phyloP scores from a whole-genome alignment of 1,284 basidiomycete genomes.

The Apiotrichum porosum region DNA sequence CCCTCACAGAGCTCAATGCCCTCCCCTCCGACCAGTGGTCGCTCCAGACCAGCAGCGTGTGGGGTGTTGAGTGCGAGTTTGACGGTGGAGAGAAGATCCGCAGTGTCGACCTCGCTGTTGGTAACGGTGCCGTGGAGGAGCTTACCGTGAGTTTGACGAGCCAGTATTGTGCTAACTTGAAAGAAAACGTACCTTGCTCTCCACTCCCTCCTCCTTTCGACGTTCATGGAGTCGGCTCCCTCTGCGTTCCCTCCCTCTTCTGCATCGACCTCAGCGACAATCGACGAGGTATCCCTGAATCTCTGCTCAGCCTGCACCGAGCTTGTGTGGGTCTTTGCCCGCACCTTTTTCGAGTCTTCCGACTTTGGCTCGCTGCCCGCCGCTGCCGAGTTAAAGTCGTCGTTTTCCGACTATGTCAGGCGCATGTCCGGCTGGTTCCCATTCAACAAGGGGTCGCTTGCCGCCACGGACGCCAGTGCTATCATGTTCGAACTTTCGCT shows the following conservation, averaged over 20 bases:
- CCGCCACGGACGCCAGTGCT: conserved; percentile 1
- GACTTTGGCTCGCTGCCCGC: not conserved
- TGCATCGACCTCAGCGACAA: conserved; percentile 6
- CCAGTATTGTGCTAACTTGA: not conserved
- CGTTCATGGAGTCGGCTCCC: conserved; percentile 79
- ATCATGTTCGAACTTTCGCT: conserved; percentile 53
- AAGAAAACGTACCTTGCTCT: conserved; percentile 54
- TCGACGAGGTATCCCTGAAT: conserved; percentile 54
- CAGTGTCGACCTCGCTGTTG: not conserved
- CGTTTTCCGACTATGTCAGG: conserved; percentile 34
- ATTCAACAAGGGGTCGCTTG: conserved; percentile 49
- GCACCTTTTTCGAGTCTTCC: conserved; percentile 49
- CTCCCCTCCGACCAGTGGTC: conserved; percentile 12
- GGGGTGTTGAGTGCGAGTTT: conserved; percentile 9
- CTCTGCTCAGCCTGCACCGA: conserved; percentile 60
- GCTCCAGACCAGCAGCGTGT: conserved; percentile 3
- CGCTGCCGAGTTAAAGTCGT: conserved; percentile 16
- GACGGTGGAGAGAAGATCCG: not conserved
- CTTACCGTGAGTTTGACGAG: conserved; percentile 27
- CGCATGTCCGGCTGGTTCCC: conserved; percentile 77
- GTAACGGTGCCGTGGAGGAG: conserved; percentile 18
- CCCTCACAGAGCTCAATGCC: conserved; percentile 5
- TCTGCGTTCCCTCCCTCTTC: conserved; percentile 61
- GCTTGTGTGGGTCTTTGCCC: conserved; percentile 65
- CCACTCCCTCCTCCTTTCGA: conserved; percentile 68